Evolutionary conservation across 441 rosid species (phyloP), one percentile per base, ranked within the genome.

Genomic region (Corymbia calophylla): DNA sequence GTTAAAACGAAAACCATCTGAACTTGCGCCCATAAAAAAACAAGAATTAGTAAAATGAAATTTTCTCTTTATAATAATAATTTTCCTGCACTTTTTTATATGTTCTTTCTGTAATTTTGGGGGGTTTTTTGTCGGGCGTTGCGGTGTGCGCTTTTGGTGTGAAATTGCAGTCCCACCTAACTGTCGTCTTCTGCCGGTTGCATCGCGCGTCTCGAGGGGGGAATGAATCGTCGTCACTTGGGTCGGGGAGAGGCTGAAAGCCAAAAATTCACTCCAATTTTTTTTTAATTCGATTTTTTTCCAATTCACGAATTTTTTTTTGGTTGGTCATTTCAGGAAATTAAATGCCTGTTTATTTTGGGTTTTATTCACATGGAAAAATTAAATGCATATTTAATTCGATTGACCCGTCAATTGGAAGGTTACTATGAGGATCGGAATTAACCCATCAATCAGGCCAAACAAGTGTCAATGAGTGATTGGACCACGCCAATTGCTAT

Each of bases 401-500:
- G 2, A 68, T 8, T 2, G 1, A 32, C 19, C 44, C 35, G 4
- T 17, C 9, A 44, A 66, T 2, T 0, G 4, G 7, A 17, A 31
- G 6, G 1, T 32, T 68, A 31, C 3, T 3, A 0, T 2, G 5
- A 3, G 7, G 44, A 68, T 16, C 0, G 0, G 0, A 23, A 68
- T 17, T 68, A 3, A 0, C 4, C 11, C 1, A 18, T 1, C 4
- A 2, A 0, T 8, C 0, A 0, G 0, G 2, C 31, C 8, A 31
- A 4, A 66, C 48, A 9, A 15, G 1, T 35, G 4, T 18, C 8
- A 11, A 0, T 0, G 4, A 35, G 0, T 68, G 25, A 68, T 68
- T 18, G 15, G 81, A 10, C 47, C 1, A 44, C 3, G 9, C 29
- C 49, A 10, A 73, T 2, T 3, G 0, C 0, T 9, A 19, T 5